A percentile compares a stretch with the other conserved stretches of the same genome.
Evolutionary conservation across 1,139 yeast species (phyloP).

Genomic region (Suhomyces atakaporum): DNA sequence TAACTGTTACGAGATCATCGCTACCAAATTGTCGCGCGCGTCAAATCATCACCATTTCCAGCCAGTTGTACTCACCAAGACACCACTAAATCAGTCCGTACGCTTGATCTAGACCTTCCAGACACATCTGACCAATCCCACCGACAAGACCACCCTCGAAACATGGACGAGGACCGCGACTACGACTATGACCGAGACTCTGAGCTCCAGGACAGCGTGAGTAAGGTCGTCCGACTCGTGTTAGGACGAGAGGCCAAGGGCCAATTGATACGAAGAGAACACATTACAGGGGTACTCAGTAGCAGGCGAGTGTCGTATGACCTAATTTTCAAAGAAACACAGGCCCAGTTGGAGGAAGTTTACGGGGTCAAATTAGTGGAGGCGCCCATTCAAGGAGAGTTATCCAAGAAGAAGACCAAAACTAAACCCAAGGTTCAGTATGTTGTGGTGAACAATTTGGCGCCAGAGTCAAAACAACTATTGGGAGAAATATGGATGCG

Average conservation of each 20-base stretch:
- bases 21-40: too few relatives aligned
- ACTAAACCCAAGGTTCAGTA: conserved; percentile 16
- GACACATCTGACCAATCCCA: neutral
- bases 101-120: too few relatives aligned
- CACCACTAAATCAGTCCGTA: too few relatives aligned
- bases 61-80: too few relatives aligned
- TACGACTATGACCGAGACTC: conserved; percentile 7
- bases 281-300: conserved; percentile 21
- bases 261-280: conserved; percentile 30
- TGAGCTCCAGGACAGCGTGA: conserved; percentile 17
- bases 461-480: conserved; percentile 20
- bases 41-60: too few relatives aligned
- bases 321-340: conserved; percentile 20
- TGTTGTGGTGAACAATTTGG: conserved; percentile 25
- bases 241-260: conserved; percentile 29
- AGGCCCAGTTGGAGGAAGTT: conserved; percentile 23
- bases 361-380: conserved; percentile 36
- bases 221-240: conserved; percentile 25
- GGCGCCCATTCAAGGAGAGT: conserved; percentile 14
- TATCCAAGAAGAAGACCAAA: conserved; percentile 11
- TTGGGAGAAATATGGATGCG: conserved; percentile 23
- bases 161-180: neutral
- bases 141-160: too few relatives aligned
- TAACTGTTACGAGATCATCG: too few relatives aligned
- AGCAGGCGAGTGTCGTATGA: conserved; percentile 21